Base-by-base conservation (phyloP, 768 basidiomycete genomes). In the Calocera viscosa region DNA sequence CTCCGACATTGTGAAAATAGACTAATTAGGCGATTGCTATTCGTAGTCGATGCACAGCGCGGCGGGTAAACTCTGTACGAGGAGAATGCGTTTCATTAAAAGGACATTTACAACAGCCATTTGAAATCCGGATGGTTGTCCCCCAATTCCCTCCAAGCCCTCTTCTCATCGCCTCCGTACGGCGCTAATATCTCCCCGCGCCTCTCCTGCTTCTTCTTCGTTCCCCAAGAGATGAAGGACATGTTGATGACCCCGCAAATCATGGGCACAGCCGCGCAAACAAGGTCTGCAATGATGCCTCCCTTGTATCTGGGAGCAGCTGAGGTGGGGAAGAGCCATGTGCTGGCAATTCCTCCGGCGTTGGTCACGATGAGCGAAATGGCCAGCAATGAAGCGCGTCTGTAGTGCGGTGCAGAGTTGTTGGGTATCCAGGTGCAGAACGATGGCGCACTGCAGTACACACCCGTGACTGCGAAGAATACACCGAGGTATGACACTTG, bases 401-500 rank as follows among this genome's bases (percentile, higher is more conserved):
- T 78, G 47, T 79, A 74, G 68, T 84, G 78, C 0, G 85, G 86
- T 5, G 81, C 76, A 7, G 82, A 78, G 75, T 86, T 87, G 74
- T 87, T 86, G 12, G 85, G 81, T 65, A 77, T 75, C 86, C 86
- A 87, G 0, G 85, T 82, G 1, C 78, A 78, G 33, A 84, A 73
- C 0, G 84, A 77, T 1, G 85, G 84, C 1, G 81, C 83, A 0
- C 78, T 73, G n/a, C 79, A 75, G 72, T 86, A 86, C 0, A 80
- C 76, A 17, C 85, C 84, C 0, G 81, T 71, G 24, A 85, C 77
- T 2, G 80, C 79, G 64, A 86, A 76, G 77, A 85, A 86, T 1
- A 86, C 76, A 16, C 81, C 81, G 16, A 76, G 82, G 67, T 86
- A 86, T 35, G 82, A 71, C 8, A 75, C 70, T 49, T 78, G 75